Evolutionary conservation across 129 eudicot species (phyloP), one percentile per base, ranked within the genome.

Genomic region (Centella asiatica): DNA sequence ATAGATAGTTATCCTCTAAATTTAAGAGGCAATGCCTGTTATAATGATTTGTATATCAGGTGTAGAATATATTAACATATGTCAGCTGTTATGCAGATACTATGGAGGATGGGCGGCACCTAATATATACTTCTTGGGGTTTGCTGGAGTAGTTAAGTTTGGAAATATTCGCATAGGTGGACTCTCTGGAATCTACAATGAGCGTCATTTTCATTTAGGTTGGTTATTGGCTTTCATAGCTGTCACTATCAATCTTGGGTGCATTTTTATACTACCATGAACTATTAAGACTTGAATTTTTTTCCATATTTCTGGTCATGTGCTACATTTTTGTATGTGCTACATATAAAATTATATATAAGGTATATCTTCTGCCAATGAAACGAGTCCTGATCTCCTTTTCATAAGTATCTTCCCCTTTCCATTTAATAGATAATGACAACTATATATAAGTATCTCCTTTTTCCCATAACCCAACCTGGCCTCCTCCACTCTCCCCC

Each of bases 91-190:
- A 59, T 65, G 54, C 77, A 92, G 99, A 79, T 92, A 87, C 71
- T 87, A 92, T 76, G 99, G 99, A 66, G 99, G 99, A 72, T 92
- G 96, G 96, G 92, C 83, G 23, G 99, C 99, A 36, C 99, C 96
- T 51, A 52, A 80, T 63, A 92, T 92, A 60, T 92, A 84, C 84
- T 92, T 82, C 78, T 80, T 92, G 77, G 99, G 99, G 65, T 87
- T 81, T 80, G 90, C 92, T 29, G 99, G 99, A 64, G 84, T 92
- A 42, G 64, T 92, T 66, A 92, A 92, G 83, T 92, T 87, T 74
- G 99, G 99, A 13, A 82, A 65, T 47, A 69, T 92, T 68, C 95
- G 99, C 47, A 87, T 92, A 63, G 99, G 95, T 44, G 99, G 99
- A 23, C 84, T 92, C 50, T 92, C 99, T 40, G 99, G 99, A 71